phyloP scores from a whole-genome alignment of 1,284 basidiomycete species.

The Somion occarium region DNA sequence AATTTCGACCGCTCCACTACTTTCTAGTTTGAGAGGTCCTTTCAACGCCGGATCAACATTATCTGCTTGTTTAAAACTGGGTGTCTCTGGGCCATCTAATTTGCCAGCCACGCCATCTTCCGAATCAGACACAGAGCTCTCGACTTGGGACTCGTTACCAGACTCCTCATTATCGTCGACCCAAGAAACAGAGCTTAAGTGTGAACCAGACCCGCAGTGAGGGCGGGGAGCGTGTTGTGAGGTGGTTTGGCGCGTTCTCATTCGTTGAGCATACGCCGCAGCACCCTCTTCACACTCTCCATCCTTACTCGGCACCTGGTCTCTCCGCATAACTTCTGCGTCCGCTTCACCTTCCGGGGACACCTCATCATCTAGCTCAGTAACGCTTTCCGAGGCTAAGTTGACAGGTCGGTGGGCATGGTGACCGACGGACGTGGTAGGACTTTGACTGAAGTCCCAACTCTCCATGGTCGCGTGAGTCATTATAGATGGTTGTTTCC shows the following conservation, averaged over 20 bases:
- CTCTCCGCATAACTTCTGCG: not conserved
- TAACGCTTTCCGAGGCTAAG: slow-evolving; percentile 6
- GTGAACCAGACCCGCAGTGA: slow-evolving; percentile 1
- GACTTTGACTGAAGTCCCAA: slow-evolving; percentile 54
- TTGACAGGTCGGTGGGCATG: slow-evolving; percentile 1
- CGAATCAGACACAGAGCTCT: too few relatives aligned
- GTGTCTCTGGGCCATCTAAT: too few relatives aligned
- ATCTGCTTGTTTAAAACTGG: too few relatives aligned
- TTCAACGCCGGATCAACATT: too few relatives aligned
- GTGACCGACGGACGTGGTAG: slow-evolving; percentile 21
- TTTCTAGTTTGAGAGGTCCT: too few relatives aligned
- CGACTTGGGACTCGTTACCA: too few relatives aligned
- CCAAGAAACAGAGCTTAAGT: slow-evolving; percentile 10
- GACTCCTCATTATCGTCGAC: too few relatives aligned
- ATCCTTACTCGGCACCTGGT: not conserved
- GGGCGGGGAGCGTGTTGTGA: slow-evolving; percentile 9
- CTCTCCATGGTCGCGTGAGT: slow-evolving; percentile 53
- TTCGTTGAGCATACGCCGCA: slow-evolving; percentile 13
- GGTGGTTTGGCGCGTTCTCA: slow-evolving; percentile 1
- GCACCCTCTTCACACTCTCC: slow-evolving; percentile 10
- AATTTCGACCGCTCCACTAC: too few relatives aligned
- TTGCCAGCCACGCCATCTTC: too few relatives aligned
- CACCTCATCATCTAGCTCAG: slow-evolving; percentile 5
- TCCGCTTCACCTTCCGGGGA: slow-evolving; percentile 4
- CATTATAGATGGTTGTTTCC: slow-evolving; percentile 35